Evolutionary conservation across 2,329 filamentous ascomycete species (phyloP), one percentile per base, ranked within the genome.

Genomic region (Aspergillus eucalypticola): DNA sequence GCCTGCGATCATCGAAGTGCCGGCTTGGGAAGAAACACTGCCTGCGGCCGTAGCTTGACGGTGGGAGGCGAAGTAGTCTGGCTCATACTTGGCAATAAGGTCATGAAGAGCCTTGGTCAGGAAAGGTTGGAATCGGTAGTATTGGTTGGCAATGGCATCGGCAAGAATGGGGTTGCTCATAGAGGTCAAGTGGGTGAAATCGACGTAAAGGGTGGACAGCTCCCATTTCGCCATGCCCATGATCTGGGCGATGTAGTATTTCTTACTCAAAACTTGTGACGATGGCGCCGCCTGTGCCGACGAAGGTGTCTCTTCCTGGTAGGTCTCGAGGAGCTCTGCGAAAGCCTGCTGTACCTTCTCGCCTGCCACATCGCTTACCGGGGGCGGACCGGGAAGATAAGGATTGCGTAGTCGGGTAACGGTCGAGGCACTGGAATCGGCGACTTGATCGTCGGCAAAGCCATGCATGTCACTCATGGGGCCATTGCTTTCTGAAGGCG

Each of bases 111-210:
- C 93, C 64, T 90, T 87, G 21, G 90, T 92, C 70, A 99, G 86
- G 75, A 95, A 99, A 2, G 95, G 95, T 23, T 96, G 84, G 74
- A 96, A 96, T 67, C 95, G 91, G 77, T 97, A 98, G 81, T 97
- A 98, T 72, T 96, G 90, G 69, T 88, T 88, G 66, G 92, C 89
- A 63, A 98, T 90, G 54, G 92, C 94, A 63, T 91, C 88, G 44
- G 94, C 92, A 55, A 99, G 81, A 60, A 90, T 88, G 56, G 90
- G 91, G 67, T 93, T 90, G 69, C 90, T 88, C 75, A 88, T 89
- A 38, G 87, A 84, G 59, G 88, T 85, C 29, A 99, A 81, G 75
- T 99, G 95, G 66, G 88, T 91, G 78, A 79, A 89, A 69, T 89
- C 86, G 66, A 89, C 83, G 64, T 89, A 89, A 48, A 89, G 82